Evolutionary conservation across 768 basidiomycete species (phyloP), one percentile per base, ranked within the genome.

Genomic region (Rubroboletus satanas): DNA sequence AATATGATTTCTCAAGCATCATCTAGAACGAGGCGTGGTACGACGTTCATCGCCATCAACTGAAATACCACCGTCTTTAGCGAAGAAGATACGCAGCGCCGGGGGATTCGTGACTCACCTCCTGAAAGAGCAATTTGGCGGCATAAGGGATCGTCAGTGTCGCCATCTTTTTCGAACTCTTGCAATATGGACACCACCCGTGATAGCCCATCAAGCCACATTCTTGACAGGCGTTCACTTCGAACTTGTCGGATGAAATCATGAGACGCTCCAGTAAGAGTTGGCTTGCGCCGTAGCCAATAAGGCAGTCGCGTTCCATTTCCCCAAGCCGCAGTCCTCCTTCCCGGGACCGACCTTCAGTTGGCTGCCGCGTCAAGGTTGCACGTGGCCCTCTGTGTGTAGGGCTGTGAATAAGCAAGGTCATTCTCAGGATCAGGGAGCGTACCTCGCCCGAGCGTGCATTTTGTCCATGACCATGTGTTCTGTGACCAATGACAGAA

Each of bases 401-500:
- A 29, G 29, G n/a, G 26, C 23, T 31, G n/a, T 59, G 49, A 55
- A 61, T 58, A 41, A 58, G 29, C 31, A 28, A 33, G 26, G 29
- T 39, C 50, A 56, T 60, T 50, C 48, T 61, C 59, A 55, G 49
- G 43, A 48, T 32, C 38, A 26, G 28, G n/a, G 26, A 26, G 36
- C 79, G 63, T 70, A 87, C 92, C 93, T 88, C 48, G 97, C 94
- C 54, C 97, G 87, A 61, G 97, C 97, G 64, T 99, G 97, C 97
- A 99, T 99, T 79, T 99, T 99, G 79, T 99, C 97, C 87, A 98
- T 90, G 48, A 98, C 96, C 96, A 98, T 98, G 75, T 96, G 95
- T 77, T 95, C 86, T 90, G 61, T 38, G 47, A 37, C 23, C 55
- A 23, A 51, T 56, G 60, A 55, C 21, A 50, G 21, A 50, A 63